Evolutionary conservation across 257 asterid species (phyloP).

Genomic region (Verbascum thapsus): DNA sequence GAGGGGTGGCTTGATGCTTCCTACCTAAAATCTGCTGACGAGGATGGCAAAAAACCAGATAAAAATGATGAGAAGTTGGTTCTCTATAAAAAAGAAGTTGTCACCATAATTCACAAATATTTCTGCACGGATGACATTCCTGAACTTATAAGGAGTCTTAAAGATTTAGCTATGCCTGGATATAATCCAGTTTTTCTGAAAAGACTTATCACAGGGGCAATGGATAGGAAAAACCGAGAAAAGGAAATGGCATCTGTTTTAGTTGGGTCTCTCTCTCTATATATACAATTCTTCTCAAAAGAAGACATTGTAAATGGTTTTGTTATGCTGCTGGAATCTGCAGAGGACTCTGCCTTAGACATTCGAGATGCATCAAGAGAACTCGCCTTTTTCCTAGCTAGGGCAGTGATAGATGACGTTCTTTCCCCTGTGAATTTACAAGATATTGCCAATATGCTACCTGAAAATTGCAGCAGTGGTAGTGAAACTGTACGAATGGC

Average conservation of each 20-base stretch:
- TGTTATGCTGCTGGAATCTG: constrained; percentile 81
- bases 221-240: constrained; percentile 94
- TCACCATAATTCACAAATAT: constrained; percentile 83
- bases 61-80: constrained; percentile 60
- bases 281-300: constrained; percentile 79
- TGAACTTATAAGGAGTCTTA: constrained; percentile 79
- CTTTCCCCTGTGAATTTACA: constrained; percentile 87
- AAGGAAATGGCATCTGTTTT: constrained; percentile 97
- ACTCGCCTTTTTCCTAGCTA: constrained; percentile 83
- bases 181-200: constrained; percentile 79
- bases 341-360: constrained; percentile 94
- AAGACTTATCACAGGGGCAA: constrained; percentile 80
- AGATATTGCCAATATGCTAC: constrained; percentile 63
- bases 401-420: constrained; percentile 91
- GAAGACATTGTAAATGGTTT: constrained; percentile 90
- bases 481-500: constrained; percentile 76
- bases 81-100: constrained; percentile 77
- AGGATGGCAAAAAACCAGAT: constrained; percentile 45
- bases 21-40: constrained; percentile 47
- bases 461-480: constrained; percentile 74
- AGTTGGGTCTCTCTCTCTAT: constrained; percentile 81
- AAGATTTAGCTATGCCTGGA: constrained; percentile 74
- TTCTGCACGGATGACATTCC: constrained; percentile 95
- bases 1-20: constrained; percentile 95
- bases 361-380: constrained; percentile 86